These are phyloP conservation scores for Trametes sp. DNA, from an alignment of 1,284 basidiomycete species.

Conservation along the genomic window DNA sequence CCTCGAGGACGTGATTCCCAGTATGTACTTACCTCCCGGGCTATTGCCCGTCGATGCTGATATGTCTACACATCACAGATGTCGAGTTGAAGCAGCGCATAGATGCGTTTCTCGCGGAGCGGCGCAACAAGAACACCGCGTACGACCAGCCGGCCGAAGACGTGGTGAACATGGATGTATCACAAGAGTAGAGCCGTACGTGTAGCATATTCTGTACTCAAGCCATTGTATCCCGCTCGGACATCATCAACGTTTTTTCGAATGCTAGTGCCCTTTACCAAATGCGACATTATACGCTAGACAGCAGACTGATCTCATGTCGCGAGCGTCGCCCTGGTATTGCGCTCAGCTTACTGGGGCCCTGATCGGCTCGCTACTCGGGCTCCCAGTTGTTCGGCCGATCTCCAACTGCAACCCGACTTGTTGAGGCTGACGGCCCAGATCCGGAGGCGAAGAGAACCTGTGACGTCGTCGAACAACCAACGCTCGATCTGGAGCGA, in stretches of 20 bases:
- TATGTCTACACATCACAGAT: slow-evolving; percentile 45
- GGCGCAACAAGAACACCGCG: slow-evolving; percentile 49
- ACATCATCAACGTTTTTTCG: background rate
- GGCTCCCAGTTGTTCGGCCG: no score
- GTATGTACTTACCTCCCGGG: slow-evolving; percentile 50
- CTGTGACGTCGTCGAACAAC: no score
- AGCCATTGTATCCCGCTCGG: slow-evolving; percentile 15
- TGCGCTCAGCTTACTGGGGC: no score
- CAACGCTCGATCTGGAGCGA: no score
- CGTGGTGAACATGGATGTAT: slow-evolving; percentile 47
- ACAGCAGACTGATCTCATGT: no score
- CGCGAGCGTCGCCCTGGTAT: no score
- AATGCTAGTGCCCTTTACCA: background rate
- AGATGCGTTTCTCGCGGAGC: slow-evolving; percentile 64
- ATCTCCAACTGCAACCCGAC: no score
- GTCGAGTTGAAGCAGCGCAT: slow-evolving; percentile 68
- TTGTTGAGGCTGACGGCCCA: no score
- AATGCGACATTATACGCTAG: no score
- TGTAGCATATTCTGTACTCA: slow-evolving; percentile 33
- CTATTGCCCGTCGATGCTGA: background rate
- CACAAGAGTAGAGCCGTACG: slow-evolving; percentile 21
- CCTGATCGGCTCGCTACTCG: no score
- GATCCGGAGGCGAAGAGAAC: no score
- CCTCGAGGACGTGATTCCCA: slow-evolving; percentile 83
- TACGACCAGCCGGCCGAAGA: slow-evolving; percentile 41